phyloP scores from a whole-genome alignment of 495 filamentous ascomycete species.

The Sabuloglossum arenarium region DNA sequence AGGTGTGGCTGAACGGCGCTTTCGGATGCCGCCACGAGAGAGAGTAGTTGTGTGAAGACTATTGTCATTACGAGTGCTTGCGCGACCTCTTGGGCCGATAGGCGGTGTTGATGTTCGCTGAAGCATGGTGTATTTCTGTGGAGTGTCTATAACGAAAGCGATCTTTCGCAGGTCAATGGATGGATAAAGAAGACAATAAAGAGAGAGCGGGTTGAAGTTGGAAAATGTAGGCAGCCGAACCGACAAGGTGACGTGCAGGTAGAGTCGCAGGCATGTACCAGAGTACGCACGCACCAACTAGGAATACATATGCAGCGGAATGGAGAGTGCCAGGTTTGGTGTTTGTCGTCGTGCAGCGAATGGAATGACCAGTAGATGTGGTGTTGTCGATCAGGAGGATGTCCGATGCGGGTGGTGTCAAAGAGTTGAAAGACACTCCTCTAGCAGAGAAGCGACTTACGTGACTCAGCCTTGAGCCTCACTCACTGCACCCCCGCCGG shows the following conservation, averaged over 20 bases:
- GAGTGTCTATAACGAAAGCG: not conserved
- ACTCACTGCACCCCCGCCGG: not conserved
- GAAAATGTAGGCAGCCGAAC: not conserved
- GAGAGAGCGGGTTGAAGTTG: not conserved
- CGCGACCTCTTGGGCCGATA: not conserved
- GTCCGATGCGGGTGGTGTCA: too few species aligned
- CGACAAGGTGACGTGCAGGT: not conserved
- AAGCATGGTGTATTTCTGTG: not conserved
- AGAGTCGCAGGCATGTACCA: not conserved
- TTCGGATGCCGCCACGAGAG: slow-evolving; percentile 46
- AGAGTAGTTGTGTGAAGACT: not conserved
- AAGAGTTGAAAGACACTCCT: too few species aligned
- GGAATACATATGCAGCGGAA: too few species aligned
- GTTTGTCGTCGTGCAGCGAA: too few species aligned
- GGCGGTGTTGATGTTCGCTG: not conserved
- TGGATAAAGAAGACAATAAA: not conserved
- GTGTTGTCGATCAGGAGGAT: too few species aligned
- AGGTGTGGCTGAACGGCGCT: slow-evolving; percentile 28
- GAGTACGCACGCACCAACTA: too few species aligned
- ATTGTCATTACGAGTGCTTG: not conserved
- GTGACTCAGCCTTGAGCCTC: too few species aligned
- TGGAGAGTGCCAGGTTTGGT: too few species aligned
- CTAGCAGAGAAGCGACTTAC: too few species aligned
- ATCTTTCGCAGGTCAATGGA: not conserved
- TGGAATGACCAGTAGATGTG: too few species aligned